Base-by-base conservation (phyloP, 345 rosid species). In the Acer saccharum region DNA sequence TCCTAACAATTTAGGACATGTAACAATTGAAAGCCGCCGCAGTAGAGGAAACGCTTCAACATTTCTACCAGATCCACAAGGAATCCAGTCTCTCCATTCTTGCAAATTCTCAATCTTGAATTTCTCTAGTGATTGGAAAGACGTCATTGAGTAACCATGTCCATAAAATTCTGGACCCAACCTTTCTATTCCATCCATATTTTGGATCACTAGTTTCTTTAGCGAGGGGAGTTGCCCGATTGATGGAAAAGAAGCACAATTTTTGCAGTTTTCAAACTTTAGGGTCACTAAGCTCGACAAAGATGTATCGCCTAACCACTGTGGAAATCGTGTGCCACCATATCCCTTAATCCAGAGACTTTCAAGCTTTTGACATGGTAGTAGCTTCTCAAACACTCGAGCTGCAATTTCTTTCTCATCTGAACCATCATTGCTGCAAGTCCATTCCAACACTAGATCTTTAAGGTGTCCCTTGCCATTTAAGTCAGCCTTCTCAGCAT, bases 151-250 rank as follows among this genome's bases (percentile, higher is more conserved):
- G 63, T 58, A 17, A 58, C 10, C 25, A n/a, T 17, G 25, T 58
- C 63, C 63, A 58, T 58, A 58, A n/a, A 58, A 58, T 58, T 58
- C 63, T 58, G 63, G 20, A 58, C 63, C 25, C 10, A 58, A 58
- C 25, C 20, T 58, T 23, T n/a, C 8, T n/a, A 58, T 21, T 20
- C 10, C 64, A 60, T 8, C 10, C 11, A 20, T 2, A 60, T 20
- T 58, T 10, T 11, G 5, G 25, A 60, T 60, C 27, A 10, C 2
- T 43, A 43, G 46, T 8, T 74, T 61, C 74, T 78, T 83, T 58
- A 88, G 87, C 32, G 79, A 77, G 29, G 82, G 83, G 18, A 88
- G 73, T 64, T 83, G 82, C 25, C 88, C 86, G 35, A 88, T 5
- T 44, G 86, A 69, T 25, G 91, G 91, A 75, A 88, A 75, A 10